Conservation (phyloP, 805 yeast genomes). For the Candida nanaspora region DNA sequence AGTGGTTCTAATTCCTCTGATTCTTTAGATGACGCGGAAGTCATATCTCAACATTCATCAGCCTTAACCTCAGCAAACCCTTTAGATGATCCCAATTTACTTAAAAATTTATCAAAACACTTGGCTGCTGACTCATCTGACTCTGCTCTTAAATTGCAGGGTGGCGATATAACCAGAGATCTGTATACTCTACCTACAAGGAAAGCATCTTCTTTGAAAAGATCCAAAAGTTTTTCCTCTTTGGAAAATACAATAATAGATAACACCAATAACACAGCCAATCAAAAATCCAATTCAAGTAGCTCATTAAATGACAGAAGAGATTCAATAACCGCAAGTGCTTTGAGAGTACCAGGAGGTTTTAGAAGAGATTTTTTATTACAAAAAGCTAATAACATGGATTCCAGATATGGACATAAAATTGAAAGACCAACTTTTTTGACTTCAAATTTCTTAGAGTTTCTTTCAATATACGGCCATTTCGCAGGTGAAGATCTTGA, state of each 20-base stretch:
- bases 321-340: conserved; percentile 60
- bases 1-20: conserved; percentile 17
- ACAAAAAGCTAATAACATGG: conserved; percentile 9
- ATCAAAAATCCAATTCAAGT: conserved; percentile 1
- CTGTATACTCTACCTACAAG: conserved; percentile 26
- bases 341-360: conserved; percentile 74
- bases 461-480: conserved; percentile 73
- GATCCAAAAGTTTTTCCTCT: conserved; percentile 17
- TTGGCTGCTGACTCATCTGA: conserved; percentile 24
- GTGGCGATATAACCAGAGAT: conserved; percentile 48
- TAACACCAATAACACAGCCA: no score
- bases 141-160: conserved; percentile 31
- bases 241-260: conserved; percentile 7
- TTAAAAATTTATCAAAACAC: conserved; percentile 30
- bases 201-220: conserved; percentile 8
- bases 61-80: neutral
- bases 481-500: conserved; percentile 82
- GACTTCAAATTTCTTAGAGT: conserved; percentile 70
- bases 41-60: neutral
- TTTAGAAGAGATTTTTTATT: conserved; percentile 65
- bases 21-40: conserved; percentile 5
- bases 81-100: conserved; percentile 26
- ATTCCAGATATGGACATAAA: conserved; percentile 21
- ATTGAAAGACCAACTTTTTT: conserved; percentile 37
- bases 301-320: conserved; percentile 28